A percentile compares a stretch with the other conserved stretches of the same genome.
Evolutionary conservation across 352 stramenopile genomes (phyloP).

Genomic region (Globisporangium cederbergense): DNA sequence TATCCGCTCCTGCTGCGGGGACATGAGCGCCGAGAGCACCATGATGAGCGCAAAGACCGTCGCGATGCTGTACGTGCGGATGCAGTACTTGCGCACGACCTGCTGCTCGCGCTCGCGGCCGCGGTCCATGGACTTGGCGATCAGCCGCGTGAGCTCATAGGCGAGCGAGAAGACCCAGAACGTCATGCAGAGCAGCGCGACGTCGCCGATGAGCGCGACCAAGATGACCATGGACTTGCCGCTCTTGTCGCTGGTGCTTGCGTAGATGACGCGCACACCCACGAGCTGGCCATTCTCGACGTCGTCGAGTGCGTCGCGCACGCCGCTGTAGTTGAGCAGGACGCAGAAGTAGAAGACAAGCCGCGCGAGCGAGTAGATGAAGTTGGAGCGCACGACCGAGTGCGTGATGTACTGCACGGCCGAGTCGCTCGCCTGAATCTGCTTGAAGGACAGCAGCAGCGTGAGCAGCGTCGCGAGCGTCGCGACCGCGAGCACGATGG

Average conservation of each 20-base stretch:
- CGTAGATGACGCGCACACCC: slow-evolving; percentile 48
- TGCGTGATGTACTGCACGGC: slow-evolving; percentile 71
- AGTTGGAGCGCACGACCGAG: slow-evolving; percentile 60
- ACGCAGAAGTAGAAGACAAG: slow-evolving; percentile 58
- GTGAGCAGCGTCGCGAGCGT: slow-evolving; percentile 37
- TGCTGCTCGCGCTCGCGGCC: slow-evolving; percentile 42
- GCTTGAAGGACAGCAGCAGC: slow-evolving; percentile 63
- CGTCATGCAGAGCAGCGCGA: slow-evolving; percentile 49
- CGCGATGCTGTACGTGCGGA: slow-evolving; percentile 32
- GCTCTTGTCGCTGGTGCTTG: slow-evolving; percentile 18
- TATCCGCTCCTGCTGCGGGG: slow-evolving; percentile 23
- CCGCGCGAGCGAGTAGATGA: slow-evolving; percentile 51
- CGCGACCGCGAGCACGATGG: slow-evolving; percentile 42
- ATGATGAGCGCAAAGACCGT: slow-evolving; percentile 40
- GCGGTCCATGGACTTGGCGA: slow-evolving; percentile 65
- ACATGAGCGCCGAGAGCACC: slow-evolving; percentile 31
- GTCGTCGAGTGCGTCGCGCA: slow-evolving; percentile 43
- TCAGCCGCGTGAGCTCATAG: slow-evolving; percentile 67
- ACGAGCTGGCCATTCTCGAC: slow-evolving; percentile 50
- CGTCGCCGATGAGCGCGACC: slow-evolving; percentile 56
- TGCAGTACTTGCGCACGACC: slow-evolving; percentile 50
- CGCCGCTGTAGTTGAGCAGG: slow-evolving; percentile 43
- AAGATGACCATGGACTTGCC: slow-evolving; percentile 34
- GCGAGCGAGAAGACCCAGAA: slow-evolving; percentile 65
- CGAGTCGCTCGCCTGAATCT: slow-evolving; percentile 49